Percentiles rank a stretch among this genome's conserved stretches.
Evolutionary conservation across 1,284 basidiomycete genomes (phyloP).

Genomic region (Neotropicomus parvogracilis): DNA sequence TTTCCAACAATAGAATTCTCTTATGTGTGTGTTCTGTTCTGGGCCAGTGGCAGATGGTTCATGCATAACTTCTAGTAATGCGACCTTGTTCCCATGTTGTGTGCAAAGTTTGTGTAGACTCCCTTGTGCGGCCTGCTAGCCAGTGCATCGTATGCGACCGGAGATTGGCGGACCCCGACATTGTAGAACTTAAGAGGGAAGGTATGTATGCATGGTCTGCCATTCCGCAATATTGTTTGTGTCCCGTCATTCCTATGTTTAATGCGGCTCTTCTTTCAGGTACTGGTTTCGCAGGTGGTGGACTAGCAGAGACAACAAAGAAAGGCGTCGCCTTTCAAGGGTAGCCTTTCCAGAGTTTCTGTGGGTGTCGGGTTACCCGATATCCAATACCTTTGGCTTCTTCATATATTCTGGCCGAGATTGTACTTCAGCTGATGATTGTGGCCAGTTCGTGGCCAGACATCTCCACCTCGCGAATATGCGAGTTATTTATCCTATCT

Average conservation of each 20-base stretch:
- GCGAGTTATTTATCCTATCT: not conserved
- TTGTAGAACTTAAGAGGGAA: conserved; percentile 78
- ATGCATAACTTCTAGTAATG: conserved; percentile 47
- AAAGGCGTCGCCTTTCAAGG: conserved; percentile 76
- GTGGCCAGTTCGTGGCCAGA: not conserved
- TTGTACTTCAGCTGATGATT: not conserved
- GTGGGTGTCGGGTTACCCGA: not conserved
- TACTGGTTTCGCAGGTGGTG: conserved; percentile 86
- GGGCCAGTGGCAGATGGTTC: not conserved
- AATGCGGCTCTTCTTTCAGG: conserved; percentile 42
- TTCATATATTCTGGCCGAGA: not conserved
- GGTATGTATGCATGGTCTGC: conserved; percentile 42
- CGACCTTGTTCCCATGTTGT: conserved; percentile 81
- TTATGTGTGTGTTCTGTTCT: conserved; percentile 50
- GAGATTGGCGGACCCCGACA: conserved; percentile 56
- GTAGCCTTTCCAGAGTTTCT: conserved; percentile 27
- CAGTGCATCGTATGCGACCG: conserved; percentile 84
- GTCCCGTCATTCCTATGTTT: not conserved
- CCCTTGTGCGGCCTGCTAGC: conserved; percentile 68
- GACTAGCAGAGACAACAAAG: conserved; percentile 80
- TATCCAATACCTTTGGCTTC: conserved; percentile 2
- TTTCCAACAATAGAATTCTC: conserved; percentile 75
- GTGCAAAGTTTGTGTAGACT: conserved; percentile 83
- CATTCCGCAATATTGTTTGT: not conserved
- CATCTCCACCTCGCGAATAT: not conserved